Base-by-base conservation (phyloP, 805 yeast genomes). In the Nadsonia fulvescens region DNA sequence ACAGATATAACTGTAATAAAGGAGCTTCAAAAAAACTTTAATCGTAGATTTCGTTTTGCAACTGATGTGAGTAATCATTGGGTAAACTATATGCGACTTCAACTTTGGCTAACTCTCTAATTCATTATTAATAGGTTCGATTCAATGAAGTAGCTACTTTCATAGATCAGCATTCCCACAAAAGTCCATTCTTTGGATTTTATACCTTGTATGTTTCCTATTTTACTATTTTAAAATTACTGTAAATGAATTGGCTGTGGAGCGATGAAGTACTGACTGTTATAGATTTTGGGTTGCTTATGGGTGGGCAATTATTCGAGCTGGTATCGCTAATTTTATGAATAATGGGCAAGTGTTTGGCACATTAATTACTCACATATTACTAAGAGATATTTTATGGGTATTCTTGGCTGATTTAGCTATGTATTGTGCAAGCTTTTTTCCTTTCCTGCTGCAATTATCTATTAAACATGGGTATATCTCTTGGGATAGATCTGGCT, bases 341-440 rank as follows among this genome's bases (percentile, higher is more conserved):
- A 44, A 46, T 15, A 44, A 60, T 14, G 66, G 70, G 6, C 36
- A 51, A 6, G 19, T 66, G 6, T 44, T 58, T 25, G 54, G 64
- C 14, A 63, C 70, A 15, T 66, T 68, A 18, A 61, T 89, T 11
- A 44, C 74, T 20, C 40, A 47, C 12, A 59, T 71, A 11, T 58
- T 91, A 53, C 42, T 58, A 11, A 58, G 61, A 11, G 83, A 79
- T 37, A 30, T 86, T 8, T 34, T 66, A 25, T 61, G 63, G 34
- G 72, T 89, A 13, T 95, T 70, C 0, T 33, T 73, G 6, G 67
- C 78, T 2, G 98, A 89, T 47, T 47, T 73, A 12, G 40, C 48
- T 25, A 73, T 89, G 83, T 89, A 83, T 43, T 32, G 72, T 10
- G 43, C 68, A 20, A 64, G 67, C 24, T 89, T 75, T 42, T 46